A percentile compares a stretch with the other conserved stretches of the same genome.
These are phyloP conservation scores for Kuraishia borneana DNA, from an alignment of 805 yeast genomes.

Conservation along the genomic window DNA sequence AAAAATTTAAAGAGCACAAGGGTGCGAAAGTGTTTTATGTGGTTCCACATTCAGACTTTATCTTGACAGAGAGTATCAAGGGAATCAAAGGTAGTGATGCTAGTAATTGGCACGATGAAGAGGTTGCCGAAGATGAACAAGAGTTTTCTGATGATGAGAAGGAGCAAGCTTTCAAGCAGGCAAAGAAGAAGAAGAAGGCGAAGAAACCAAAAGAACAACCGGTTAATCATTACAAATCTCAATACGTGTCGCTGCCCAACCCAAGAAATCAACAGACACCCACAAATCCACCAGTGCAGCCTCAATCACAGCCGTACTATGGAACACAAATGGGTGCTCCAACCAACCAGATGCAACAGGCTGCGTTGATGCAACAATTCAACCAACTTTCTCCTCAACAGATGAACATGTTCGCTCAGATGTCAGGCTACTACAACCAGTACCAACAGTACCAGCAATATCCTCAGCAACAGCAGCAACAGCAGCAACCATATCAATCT, in stretches of 20 bases:
- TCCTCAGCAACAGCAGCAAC: conserved; percentile 4
- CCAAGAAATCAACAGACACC: background rate
- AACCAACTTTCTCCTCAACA: conserved; percentile 6
- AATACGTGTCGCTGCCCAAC: conserved; percentile 1
- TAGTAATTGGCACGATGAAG: conserved; percentile 90
- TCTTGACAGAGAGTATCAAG: conserved; percentile 64
- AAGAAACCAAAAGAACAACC: conserved; percentile 6
- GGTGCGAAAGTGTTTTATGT: conserved; percentile 64
- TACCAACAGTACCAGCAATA: conserved; percentile 6
- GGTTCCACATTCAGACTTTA: conserved; percentile 70
- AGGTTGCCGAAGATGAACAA: conserved; percentile 83
- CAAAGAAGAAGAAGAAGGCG: conserved; percentile 45
- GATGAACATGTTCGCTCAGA: conserved; percentile 2
- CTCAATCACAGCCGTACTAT: background rate
- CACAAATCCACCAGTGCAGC: background rate
- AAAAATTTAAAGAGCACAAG: conserved; percentile 29
- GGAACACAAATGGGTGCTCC: background rate
- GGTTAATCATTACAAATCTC: background rate
- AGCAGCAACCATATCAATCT: conserved; percentile 1
- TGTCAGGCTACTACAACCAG: conserved; percentile 8
- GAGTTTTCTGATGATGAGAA: conserved; percentile 93
- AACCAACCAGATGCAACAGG: conserved; percentile 2
- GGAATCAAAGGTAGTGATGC: conserved; percentile 85
- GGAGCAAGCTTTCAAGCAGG: conserved; percentile 60
- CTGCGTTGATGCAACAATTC: conserved; percentile 5